These are phyloP conservation scores for Apiospora marii DNA, from an alignment of 2,329 filamentous ascomycete species.

Conservation along the genomic window DNA sequence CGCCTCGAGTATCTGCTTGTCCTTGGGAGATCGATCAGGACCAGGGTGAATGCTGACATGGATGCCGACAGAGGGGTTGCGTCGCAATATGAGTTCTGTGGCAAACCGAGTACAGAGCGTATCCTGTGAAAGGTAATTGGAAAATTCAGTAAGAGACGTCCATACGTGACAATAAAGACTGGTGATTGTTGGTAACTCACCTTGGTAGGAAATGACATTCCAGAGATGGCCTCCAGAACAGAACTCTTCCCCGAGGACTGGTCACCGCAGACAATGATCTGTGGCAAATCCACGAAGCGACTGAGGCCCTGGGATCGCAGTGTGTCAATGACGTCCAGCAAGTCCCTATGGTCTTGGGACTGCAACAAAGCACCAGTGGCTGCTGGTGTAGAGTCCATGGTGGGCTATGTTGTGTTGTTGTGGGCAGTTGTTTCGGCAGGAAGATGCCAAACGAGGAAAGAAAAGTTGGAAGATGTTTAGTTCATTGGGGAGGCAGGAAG, in stretches of 20 bases:
- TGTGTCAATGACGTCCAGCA: constrained; percentile 23
- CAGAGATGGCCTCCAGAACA: constrained; percentile 60
- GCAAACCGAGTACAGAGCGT: constrained; percentile 12
- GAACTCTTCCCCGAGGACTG: constrained; percentile 65
- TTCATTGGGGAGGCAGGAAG: no score
- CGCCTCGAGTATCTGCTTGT: background rate
- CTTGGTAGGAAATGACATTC: constrained; percentile 62
- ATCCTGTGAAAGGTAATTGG: no score
- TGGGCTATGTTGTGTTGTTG: background rate
- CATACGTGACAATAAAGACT: no score
- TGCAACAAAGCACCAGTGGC: background rate
- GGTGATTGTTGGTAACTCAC: no score
- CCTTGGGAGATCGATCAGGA: background rate
- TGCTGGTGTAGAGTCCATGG: background rate
- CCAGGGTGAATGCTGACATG: background rate
- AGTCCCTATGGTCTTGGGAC: constrained; percentile 14
- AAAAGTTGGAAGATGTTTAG: no score
- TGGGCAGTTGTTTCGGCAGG: background rate
- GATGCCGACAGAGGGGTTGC: background rate
- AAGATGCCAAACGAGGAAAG: no score
- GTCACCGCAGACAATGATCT: constrained; percentile 59
- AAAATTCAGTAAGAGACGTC: no score
- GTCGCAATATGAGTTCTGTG: background rate
- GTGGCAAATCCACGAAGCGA: constrained; percentile 44
- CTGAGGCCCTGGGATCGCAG: constrained; percentile 47